Conservation (phyloP, 371 early-diverging fungal genomes). For the Funneliformis caledonium region DNA sequence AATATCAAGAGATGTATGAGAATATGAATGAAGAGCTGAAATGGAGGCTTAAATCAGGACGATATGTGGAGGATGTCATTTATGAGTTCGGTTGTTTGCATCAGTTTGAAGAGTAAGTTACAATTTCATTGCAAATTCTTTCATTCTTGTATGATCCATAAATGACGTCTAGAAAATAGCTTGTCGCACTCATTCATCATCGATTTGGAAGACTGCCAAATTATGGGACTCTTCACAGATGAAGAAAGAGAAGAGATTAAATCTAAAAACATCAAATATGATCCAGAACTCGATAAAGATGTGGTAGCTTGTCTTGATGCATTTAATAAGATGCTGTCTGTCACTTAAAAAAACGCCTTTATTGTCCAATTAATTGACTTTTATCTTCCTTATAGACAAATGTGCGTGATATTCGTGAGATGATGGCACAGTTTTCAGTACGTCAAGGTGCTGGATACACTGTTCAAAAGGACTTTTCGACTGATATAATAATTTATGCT, state of each 20-base stretch:
- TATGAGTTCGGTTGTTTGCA: background rate
- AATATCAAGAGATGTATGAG: background rate
- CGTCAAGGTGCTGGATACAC: background rate
- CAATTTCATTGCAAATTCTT: background rate
- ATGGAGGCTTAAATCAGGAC: background rate
- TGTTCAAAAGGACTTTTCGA: background rate
- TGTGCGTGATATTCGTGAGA: too few relatives aligned
- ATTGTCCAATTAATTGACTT: too few relatives aligned
- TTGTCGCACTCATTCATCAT: slow-evolving; percentile 16
- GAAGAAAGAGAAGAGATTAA: background rate
- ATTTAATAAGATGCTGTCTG: background rate
- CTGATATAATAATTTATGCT: background rate
- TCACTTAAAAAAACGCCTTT: too few relatives aligned
- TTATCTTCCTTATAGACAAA: background rate
- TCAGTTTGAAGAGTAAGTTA: background rate
- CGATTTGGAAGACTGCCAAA: background rate
- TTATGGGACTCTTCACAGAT: background rate
- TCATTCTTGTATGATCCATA: background rate
- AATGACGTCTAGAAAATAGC: slow-evolving; percentile 5
- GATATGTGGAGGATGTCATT: background rate
- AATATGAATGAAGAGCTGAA: background rate
- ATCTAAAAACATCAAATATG: slow-evolving; percentile 2
- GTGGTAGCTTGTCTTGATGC: background rate
- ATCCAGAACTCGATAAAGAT: background rate
- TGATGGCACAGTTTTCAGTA: too few relatives aligned